A percentile compares a stretch with the other conserved stretches of the same genome.
Evolutionary conservation across 2,329 filamentous ascomycete genomes (phyloP).

Genomic region (Pseudocercospora cruenta): DNA sequence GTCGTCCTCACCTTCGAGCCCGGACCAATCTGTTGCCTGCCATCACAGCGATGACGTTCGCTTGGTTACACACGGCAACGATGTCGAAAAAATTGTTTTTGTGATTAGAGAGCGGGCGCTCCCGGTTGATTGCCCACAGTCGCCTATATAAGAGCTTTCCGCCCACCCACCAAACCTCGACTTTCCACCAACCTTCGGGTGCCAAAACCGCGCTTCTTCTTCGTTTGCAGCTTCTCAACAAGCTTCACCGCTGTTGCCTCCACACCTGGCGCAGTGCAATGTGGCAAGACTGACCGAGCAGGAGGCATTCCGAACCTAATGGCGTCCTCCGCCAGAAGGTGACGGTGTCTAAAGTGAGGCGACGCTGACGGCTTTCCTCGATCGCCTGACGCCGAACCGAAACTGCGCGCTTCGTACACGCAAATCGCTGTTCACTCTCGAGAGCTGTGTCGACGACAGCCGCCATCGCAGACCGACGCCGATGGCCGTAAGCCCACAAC

Average conservation of each 20-base stretch:
- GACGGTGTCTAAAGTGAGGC: too few relatives aligned
- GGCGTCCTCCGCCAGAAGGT: too few relatives aligned
- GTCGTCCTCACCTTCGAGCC: neutral
- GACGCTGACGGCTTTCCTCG: too few relatives aligned
- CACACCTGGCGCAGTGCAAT: neutral
- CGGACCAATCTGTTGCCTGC: neutral
- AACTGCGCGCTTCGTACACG: neutral
- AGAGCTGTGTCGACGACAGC: neutral
- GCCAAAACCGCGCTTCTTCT: neutral
- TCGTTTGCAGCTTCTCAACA: neutral
- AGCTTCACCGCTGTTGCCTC: neutral
- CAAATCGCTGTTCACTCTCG: neutral
- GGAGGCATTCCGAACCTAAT: neutral
- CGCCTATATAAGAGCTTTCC: neutral
- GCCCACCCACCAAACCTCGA: neutral
- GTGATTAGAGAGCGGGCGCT: neutral
- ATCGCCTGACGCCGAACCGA: neutral
- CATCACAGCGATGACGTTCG: too few relatives aligned
- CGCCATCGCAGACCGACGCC: neutral
- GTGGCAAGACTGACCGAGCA: neutral
- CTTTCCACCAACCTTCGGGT: neutral
- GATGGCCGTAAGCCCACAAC: constrained; percentile 1
- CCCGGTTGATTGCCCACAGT: neutral
- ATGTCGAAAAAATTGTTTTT: neutral
- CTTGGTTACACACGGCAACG: neutral